Evolutionary conservation across 2,329 filamentous ascomycete genomes (phyloP).

Genomic region (Blumeria hordei): DNA sequence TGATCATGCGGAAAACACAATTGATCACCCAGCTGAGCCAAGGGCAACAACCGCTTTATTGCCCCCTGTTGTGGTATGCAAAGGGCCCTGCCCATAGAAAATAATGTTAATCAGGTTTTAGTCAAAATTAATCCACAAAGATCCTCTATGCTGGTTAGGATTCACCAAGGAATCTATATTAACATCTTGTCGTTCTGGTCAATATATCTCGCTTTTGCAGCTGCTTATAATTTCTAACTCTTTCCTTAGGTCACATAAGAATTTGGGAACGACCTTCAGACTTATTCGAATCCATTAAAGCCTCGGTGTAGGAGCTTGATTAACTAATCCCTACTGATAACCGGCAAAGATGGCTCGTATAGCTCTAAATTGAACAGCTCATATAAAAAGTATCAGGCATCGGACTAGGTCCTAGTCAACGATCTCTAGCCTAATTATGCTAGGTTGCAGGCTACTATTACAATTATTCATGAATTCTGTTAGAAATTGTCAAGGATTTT

Average conservation of each 20-base stretch:
- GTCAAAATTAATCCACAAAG: conserved; percentile 64
- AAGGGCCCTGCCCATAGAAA: conserved; percentile 3
- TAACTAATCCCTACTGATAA: too few relatives aligned
- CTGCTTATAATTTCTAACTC: background rate
- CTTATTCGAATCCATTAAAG: too few relatives aligned
- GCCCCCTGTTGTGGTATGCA: conserved; percentile 63
- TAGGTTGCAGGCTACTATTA: too few relatives aligned
- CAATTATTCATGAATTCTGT: too few relatives aligned
- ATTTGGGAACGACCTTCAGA: conserved; percentile 9
- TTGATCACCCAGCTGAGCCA: conserved; percentile 67
- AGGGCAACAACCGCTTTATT: conserved; percentile 61
- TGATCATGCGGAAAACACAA: conserved; percentile 29
- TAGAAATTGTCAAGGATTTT: too few relatives aligned
- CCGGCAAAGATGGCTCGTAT: too few relatives aligned
- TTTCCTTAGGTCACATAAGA: conserved; percentile 7
- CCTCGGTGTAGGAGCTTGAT: too few relatives aligned
- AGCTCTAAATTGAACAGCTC: too few relatives aligned
- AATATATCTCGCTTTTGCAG: conserved; percentile 15
- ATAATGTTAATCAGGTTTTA: conserved; percentile 16
- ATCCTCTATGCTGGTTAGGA: conserved; percentile 74
- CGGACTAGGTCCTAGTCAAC: too few relatives aligned
- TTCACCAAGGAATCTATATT: conserved; percentile 88
- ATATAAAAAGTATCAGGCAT: too few relatives aligned
- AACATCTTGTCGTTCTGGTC: conserved; percentile 77
- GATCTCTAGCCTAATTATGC: too few relatives aligned